Percentiles rank a stretch among this genome's conserved stretches.
Conservation (phyloP, 345 rosid genomes). For the Moringa oleifera region DNA sequence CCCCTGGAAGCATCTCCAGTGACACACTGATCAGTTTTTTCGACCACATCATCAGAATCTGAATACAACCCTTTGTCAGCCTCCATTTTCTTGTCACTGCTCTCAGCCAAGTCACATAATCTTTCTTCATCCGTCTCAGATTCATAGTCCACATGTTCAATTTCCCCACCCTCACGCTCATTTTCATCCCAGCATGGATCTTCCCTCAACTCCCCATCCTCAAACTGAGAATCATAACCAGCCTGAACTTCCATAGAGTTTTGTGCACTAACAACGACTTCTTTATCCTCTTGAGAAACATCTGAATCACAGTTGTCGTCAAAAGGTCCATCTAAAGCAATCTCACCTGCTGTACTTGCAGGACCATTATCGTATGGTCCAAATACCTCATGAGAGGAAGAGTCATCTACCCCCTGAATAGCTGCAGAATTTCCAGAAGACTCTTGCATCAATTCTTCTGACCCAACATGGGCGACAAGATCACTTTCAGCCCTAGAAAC, state of each 20-base stretch:
- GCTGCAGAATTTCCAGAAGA: slow-evolving; percentile 13
- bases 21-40: slow-evolving; percentile 7
- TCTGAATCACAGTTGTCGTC: slow-evolving; percentile 19
- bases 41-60: slow-evolving; percentile 12
- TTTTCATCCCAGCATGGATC: slow-evolving; percentile 39
- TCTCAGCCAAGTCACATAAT: slow-evolving; percentile 21
- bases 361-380: slow-evolving; percentile 9
- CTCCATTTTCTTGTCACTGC: slow-evolving; percentile 26
- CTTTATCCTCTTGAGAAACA: slow-evolving; percentile 21
- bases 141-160: slow-evolving; percentile 50
- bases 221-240: slow-evolving; percentile 56
- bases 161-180: slow-evolving; percentile 24
- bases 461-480: slow-evolving; percentile 2
- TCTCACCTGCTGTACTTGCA: slow-evolving; percentile 9
- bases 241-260: slow-evolving; percentile 29
- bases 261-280: neutral
- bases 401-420: neutral
- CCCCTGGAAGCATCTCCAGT: slow-evolving; percentile 17
- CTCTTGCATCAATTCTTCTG: slow-evolving; percentile 12
- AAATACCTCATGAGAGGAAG: slow-evolving; percentile 8
- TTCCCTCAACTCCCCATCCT: slow-evolving; percentile 67
- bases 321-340: slow-evolving; percentile 8
- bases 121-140: slow-evolving; percentile 49
- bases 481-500: slow-evolving; percentile 7
- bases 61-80: slow-evolving; percentile 20